Evolutionary conservation across 768 basidiomycete species (phyloP).

Genomic region (Leccinum boreale): DNA sequence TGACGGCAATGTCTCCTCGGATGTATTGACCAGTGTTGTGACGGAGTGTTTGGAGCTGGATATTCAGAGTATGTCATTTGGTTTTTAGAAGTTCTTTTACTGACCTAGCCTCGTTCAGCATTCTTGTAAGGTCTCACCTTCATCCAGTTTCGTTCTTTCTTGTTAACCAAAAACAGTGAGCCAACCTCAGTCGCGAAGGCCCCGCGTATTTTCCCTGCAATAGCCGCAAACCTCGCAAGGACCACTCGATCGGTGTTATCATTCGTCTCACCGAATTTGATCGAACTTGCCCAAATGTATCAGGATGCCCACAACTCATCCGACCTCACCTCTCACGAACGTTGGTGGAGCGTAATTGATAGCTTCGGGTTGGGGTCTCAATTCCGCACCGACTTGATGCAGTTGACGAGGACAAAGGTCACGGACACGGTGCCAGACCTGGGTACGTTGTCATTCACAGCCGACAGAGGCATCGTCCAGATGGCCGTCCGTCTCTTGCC

Average conservation of each 20-base stretch:
- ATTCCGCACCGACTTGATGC: conserved; percentile 65
- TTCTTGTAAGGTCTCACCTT: conserved; percentile 63
- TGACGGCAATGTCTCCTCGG: conserved; percentile 70
- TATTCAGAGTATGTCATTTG: conserved; percentile 50
- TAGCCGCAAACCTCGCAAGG: conserved; percentile 39
- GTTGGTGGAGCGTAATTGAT: conserved; percentile 69
- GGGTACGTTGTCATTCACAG: conserved; percentile 58
- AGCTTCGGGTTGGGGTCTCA: conserved; percentile 59
- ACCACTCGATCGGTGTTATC: conserved; percentile 47
- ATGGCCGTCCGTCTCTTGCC: conserved; percentile 83
- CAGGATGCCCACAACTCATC: conserved; percentile 44
- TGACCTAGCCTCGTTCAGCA: conserved; percentile 38
- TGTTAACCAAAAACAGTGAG: conserved; percentile 52
- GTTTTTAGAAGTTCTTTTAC: neutral
- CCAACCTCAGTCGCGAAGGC: conserved; percentile 91
- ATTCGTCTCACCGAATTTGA: conserved; percentile 80
- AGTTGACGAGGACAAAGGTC: conserved; percentile 47
- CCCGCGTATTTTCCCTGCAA: conserved; percentile 60
- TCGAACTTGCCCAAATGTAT: conserved; percentile 69
- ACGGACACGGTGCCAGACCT: conserved; percentile 38
- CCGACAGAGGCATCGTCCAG: conserved; percentile 69
- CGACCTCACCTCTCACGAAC: conserved; percentile 48
- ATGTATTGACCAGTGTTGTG: conserved; percentile 50
- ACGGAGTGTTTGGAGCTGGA: conserved; percentile 43
- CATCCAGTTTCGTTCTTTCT: neutral